Evolutionary conservation across 169 alveolate genomes (phyloP).

Genomic region (Eimeria sp.): DNA sequence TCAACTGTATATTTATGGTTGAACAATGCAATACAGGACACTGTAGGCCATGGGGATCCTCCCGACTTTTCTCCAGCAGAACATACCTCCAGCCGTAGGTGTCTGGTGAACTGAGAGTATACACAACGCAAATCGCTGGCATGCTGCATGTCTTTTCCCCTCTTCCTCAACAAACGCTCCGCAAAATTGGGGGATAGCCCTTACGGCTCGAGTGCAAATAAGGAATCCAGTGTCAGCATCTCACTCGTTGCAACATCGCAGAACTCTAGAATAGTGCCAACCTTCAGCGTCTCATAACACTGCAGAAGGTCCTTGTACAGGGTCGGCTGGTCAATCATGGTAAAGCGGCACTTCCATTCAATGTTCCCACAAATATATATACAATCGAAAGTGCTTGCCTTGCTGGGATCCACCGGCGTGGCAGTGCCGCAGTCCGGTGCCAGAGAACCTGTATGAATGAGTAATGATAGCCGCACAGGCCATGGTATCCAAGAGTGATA

Average conservation of each 20-base stretch:
- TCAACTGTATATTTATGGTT: not conserved
- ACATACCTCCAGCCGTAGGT: constrained; percentile 66
- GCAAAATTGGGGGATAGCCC: not conserved
- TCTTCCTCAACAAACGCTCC: not conserved
- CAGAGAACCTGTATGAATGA: not conserved
- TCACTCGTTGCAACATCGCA: constrained; percentile 53
- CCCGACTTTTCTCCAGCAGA: not conserved
- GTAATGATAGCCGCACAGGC: not conserved
- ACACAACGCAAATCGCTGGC: constrained; percentile 1
- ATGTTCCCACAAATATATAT: constrained; percentile 29
- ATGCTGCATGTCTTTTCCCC: not conserved
- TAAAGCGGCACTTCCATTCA: constrained; percentile 54
- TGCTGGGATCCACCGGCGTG: not conserved
- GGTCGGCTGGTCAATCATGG: constrained; percentile 43
- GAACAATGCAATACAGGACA: not conserved
- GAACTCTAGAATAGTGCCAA: constrained; percentile 17
- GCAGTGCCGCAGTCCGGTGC: constrained; percentile 64
- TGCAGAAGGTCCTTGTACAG: constrained; percentile 55
- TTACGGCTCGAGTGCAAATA: not conserved
- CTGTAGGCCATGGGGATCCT: not conserved
- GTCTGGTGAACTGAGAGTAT: constrained; percentile 26
- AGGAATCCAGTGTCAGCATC: not conserved
- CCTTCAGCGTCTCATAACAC: constrained; percentile 17
- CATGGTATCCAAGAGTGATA: not conserved
- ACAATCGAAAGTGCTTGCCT: constrained; percentile 44